Conservation (phyloP, 345 rosid genomes). For the Populus euphratica region DNA sequence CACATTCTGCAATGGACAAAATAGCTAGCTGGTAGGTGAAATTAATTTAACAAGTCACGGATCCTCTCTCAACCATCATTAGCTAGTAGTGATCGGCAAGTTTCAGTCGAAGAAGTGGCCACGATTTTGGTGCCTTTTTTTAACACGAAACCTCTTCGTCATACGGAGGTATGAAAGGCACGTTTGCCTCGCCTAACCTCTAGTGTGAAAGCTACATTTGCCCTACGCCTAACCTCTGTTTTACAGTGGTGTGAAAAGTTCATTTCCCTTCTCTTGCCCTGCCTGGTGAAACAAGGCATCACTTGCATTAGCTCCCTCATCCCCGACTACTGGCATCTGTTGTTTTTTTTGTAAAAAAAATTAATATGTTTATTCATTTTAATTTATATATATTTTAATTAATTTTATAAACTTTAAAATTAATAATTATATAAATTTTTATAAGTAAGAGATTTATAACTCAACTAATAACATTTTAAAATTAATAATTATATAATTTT, state of each 20-base stretch:
- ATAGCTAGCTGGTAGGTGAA: neutral
- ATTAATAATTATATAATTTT: too few relatives aligned
- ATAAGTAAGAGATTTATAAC: too few relatives aligned
- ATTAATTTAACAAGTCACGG: neutral
- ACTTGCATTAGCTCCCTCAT: constrained; percentile 16
- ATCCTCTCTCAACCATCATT: neutral
- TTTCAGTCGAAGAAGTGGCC: neutral
- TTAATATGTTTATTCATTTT: too few relatives aligned
- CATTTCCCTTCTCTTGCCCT: neutral
- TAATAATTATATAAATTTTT: too few relatives aligned
- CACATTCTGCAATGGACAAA: neutral
- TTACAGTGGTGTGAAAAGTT: neutral
- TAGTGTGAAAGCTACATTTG: neutral
- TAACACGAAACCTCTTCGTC: neutral
- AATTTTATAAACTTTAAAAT: too few relatives aligned
- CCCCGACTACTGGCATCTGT: neutral
- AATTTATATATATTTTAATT: too few relatives aligned
- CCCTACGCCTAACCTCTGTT: neutral
- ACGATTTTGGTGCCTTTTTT: neutral
- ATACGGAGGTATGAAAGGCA: neutral
- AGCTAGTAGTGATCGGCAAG: too few relatives aligned
- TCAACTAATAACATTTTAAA: too few relatives aligned
- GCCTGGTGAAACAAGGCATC: constrained; percentile 16
- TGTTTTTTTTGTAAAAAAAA: too few relatives aligned
- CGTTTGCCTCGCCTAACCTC: neutral